Evolutionary conservation across 164 flowering plant species (phyloP).

Genomic region (Tinospora cordifolia): DNA sequence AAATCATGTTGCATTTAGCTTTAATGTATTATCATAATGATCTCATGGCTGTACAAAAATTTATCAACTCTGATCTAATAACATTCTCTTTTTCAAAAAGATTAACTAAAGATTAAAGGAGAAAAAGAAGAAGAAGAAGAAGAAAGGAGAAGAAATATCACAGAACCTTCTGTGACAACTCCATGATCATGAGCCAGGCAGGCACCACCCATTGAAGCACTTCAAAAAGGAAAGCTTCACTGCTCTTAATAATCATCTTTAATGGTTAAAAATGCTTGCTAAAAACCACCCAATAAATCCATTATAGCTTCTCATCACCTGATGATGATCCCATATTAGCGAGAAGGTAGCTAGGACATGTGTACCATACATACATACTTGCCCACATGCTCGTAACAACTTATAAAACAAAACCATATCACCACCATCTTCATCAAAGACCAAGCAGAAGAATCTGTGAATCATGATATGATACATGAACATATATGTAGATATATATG

Average conservation of each 20-base stretch:
- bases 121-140: not conserved
- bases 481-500: not conserved
- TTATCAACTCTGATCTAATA: not conserved
- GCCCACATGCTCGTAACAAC: not conserved
- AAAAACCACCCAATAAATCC: not conserved
- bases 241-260: not conserved
- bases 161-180: not conserved
- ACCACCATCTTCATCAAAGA: slow-evolving; percentile 2
- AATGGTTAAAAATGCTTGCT: not conserved
- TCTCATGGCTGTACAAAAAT: slow-evolving; percentile 9
- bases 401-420: slow-evolving; percentile 1
- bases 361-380: not conserved
- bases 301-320: no score
- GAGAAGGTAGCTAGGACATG: no score
- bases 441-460: slow-evolving; percentile 2
- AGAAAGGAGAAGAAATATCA: no score
- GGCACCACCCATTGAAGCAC: slow-evolving; percentile 3
- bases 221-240: slow-evolving; percentile 3
- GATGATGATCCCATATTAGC: no score
- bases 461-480: not conserved
- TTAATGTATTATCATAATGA: not conserved
- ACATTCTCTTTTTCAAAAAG: not conserved
- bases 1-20: slow-evolving; percentile 4
- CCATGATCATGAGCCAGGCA: not conserved
- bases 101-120: no score